Evolutionary conservation across 257 asterid species (phyloP), one percentile per base, ranked within the genome.

Genomic region (Mentha longifolia): DNA sequence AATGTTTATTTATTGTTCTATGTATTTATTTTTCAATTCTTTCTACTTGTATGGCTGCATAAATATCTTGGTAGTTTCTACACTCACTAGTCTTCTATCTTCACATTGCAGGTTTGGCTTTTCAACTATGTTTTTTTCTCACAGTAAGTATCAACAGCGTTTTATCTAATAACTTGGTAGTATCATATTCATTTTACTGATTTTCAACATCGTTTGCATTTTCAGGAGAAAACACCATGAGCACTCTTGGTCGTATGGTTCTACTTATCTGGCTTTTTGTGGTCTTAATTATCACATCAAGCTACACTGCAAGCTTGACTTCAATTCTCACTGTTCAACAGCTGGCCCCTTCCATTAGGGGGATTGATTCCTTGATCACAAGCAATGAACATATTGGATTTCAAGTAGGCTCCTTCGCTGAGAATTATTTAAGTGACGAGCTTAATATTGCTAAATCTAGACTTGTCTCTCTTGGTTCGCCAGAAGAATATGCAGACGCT

Each of bases 291-390:
- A 75, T 92, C 45, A 85, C 79, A 17, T 87, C 93, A 49, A 89
- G 98, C 85, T 89, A 88, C 81, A 86, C 96, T 2, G 95, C 96
- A 15, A 89, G 92, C 82, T 70, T 92, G 86, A 89, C 95, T 45
- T 84, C 97, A 25, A 84, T 89, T 68, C 95, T 89, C 70, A 87
- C 96, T 0, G 89, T 86, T 37, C 86, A 92, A 76, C 90, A 92
- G 73, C 76, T 89, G 19, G 72, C 94, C 61, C 84, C 97, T 6
- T 69, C 95, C 64, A 82, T 92, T 67, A 80, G 52, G 68, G 98
- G 98, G 67, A 83, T 92, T 10, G 97, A 89, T 9, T 85, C 92
- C 61, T 70, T 91, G 82, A 72, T 81, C 81, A 59, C 88, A 37
- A 84, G 86, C 89, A 84, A 77, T 51, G 90, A 83, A 45, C 86